A percentile compares a stretch with the other conserved stretches of the same genome.
Conservation (phyloP, 148 eudicot species). For the Agrostemma githago region DNA sequence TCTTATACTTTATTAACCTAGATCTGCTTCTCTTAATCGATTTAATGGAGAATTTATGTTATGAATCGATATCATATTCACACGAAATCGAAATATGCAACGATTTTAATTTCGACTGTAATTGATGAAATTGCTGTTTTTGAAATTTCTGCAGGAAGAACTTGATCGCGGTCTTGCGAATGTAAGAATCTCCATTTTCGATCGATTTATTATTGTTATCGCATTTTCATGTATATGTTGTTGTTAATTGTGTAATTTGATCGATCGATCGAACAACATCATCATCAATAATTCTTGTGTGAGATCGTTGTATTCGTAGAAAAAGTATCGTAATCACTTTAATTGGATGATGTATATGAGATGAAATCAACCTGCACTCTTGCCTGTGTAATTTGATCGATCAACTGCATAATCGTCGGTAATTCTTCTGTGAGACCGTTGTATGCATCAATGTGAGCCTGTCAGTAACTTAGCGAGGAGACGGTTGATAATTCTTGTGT, state of each 20-base stretch:
- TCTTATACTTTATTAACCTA: slow-evolving; percentile 6
- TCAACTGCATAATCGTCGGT: too few relatives aligned
- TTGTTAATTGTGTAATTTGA: not conserved
- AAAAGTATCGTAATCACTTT: not conserved
- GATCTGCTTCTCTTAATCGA: not conserved
- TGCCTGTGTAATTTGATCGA: too few relatives aligned
- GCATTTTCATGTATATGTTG: not conserved
- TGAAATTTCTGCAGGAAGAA: slow-evolving; percentile 60
- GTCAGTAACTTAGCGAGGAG: too few relatives aligned
- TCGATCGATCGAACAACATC: not conserved
- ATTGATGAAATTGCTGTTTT: not conserved
- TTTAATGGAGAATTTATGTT: not conserved
- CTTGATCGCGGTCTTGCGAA: slow-evolving; percentile 70
- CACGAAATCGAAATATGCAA: not conserved
- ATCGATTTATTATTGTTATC: slow-evolving; percentile 1
- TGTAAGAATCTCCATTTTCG: slow-evolving; percentile 38
- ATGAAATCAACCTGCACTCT: too few relatives aligned
- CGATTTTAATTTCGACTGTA: not conserved
- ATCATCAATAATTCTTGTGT: not conserved
- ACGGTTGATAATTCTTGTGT: not conserved
- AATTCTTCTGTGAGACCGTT: too few relatives aligned
- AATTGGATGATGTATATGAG: too few relatives aligned
- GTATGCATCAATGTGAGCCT: too few relatives aligned
- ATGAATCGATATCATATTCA: not conserved
- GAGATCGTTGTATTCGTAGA: not conserved